These are phyloP conservation scores for Pythium aphanidermatum DNA, from an alignment of 352 stramenopile genomes.

Conservation along the genomic window DNA sequence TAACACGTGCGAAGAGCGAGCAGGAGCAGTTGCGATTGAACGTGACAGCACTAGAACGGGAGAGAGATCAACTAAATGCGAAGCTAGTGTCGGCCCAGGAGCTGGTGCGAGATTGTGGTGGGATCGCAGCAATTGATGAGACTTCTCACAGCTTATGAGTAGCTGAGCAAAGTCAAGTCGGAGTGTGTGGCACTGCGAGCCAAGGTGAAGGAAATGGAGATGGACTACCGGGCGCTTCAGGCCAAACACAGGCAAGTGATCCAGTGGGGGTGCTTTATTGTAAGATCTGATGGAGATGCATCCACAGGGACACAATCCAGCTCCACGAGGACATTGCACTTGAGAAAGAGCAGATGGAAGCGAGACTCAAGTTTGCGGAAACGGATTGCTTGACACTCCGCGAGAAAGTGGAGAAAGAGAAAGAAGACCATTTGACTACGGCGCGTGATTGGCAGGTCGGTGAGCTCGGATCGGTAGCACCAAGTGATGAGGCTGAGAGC, in stretches of 20 bases:
- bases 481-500: too few species aligned
- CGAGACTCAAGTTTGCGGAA: constrained; percentile 73
- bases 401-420: constrained; percentile 64
- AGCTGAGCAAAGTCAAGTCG: constrained; percentile 62
- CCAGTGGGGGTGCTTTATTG: too few species aligned
- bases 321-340: constrained; percentile 64
- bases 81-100: constrained; percentile 59
- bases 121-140: not conserved
- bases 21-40: constrained; percentile 36
- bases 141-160: not conserved
- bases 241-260: constrained; percentile 48
- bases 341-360: constrained; percentile 55
- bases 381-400: constrained; percentile 41
- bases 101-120: constrained; percentile 24
- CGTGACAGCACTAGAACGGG: constrained; percentile 41
- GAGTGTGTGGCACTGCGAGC: constrained; percentile 55
- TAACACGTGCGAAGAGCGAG: constrained; percentile 45
- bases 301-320: constrained; percentile 26
- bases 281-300: not conserved
- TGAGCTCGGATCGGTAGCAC: not conserved
- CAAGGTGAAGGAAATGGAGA: constrained; percentile 76
- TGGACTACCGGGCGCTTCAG: constrained; percentile 69
- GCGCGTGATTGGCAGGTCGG: constrained; percentile 47
- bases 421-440: constrained; percentile 32
- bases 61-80: constrained; percentile 37